Evolutionary conservation across 148 eudicot species (phyloP).

Genomic region (Vaccinium vitisidaea): DNA sequence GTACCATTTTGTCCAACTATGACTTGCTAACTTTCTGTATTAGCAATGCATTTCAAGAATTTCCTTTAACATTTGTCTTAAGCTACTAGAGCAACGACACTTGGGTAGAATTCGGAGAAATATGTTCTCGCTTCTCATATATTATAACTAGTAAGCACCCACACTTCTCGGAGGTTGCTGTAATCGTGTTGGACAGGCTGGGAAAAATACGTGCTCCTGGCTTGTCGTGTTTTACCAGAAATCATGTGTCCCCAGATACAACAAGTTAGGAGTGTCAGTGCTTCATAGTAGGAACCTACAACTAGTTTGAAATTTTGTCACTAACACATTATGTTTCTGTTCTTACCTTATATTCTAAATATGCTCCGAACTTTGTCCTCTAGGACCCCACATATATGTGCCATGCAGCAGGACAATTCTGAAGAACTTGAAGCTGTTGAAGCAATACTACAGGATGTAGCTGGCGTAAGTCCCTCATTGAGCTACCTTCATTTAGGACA

Average conservation of each 20-base stretch:
- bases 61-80: not conserved
- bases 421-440: conserved; percentile 51
- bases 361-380: not conserved
- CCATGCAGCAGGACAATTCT: conserved; percentile 69
- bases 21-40: not conserved
- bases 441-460: conserved; percentile 46
- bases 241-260: not conserved
- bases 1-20: not conserved
- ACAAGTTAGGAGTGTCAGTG: not conserved
- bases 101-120: not conserved
- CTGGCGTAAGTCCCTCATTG: conserved; percentile 43
- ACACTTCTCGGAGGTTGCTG: not conserved
- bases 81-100: not conserved
- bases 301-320: not conserved
- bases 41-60: not conserved
- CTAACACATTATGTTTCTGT: not conserved
- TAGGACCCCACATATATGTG: conserved; percentile 67
- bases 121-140: not conserved
- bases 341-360: not conserved
- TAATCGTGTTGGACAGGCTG: not conserved
- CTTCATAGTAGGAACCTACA: not conserved
- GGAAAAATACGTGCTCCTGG: not conserved
- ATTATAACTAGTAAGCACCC: not conserved
- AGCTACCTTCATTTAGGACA: not conserved
- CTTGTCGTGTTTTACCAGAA: too few species aligned